Conservation (phyloP, 106 monocot genomes). For the Cymbidium sinense region DNA sequence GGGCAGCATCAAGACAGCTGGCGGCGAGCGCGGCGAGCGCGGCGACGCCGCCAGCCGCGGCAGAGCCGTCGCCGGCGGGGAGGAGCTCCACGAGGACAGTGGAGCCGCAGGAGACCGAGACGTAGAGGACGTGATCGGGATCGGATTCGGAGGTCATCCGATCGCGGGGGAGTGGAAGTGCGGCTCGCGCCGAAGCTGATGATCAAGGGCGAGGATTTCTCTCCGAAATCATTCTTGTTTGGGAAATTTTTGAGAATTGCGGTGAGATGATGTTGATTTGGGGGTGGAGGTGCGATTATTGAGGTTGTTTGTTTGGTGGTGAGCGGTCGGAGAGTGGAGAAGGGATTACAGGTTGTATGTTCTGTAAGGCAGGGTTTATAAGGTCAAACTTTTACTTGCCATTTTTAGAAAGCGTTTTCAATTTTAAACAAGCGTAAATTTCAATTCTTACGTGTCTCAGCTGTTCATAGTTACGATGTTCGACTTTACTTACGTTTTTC, state of each 20-base stretch:
- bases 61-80: background rate
- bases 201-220: background rate
- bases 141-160: constrained; percentile 9
- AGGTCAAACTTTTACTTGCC: background rate
- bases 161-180: constrained; percentile 7
- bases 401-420: background rate
- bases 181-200: background rate
- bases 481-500: too few species aligned
- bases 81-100: constrained; percentile 22
- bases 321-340: background rate
- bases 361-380: background rate
- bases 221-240: background rate
- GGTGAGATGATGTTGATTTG: background rate
- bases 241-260: too few species aligned
- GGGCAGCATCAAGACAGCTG: constrained; percentile 10
- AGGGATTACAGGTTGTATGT: background rate
- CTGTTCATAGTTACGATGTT: too few species aligned
- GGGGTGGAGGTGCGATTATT: background rate
- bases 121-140: constrained; percentile 21
- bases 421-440: too few species aligned
- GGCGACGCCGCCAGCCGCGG: background rate
- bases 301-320: background rate
- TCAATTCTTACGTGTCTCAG: too few species aligned
- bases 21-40: constrained; percentile 5
- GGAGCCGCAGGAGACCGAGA: constrained; percentile 20